Base-by-base conservation (phyloP, 768 basidiomycete genomes). In the Rhizopogon salebrosus region DNA sequence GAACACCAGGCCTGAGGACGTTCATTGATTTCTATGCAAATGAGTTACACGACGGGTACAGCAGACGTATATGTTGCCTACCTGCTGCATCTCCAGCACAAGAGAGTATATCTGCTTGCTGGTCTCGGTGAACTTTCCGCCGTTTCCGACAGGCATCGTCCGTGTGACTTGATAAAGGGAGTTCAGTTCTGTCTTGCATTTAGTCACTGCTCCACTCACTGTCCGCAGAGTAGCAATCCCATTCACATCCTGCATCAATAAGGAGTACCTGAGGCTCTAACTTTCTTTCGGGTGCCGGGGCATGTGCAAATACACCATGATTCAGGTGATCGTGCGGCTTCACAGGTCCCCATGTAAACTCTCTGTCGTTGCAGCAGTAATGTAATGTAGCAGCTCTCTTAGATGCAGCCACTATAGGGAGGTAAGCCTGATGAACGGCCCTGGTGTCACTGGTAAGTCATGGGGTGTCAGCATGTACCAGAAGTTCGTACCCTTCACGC, bases 231-330 rank as follows among this genome's bases (percentile, higher is more conserved):
- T 88, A 85, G 60, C 78, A 77, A 16, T 74, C 64, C 84, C 83
- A 95, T 71, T 98, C 95, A 62, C 94, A 95, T 0, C 95, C 94
- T 1, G 95, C 95, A 60, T 98, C 95, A 56, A 95, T 94, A 29
- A 95, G 79, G 4, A 95, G 75, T 6, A 95, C 87, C 64, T 89
- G 84, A 0, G 86, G 84, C 29, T 70, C 58, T 45, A 86, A 58
- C 14, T 76, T 64, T 48, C 72, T 75, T n/a, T 41, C 54, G 34
- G 48, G 50, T 8, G 68, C 57, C 11, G 72, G 64, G 7, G 64
- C 68, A 36, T 75, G 72, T 3, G 75, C 70, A 29, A 87, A 67
- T 0, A 70, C 69, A 35, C 75, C 73, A 18, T 65, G 68, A 64
- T 89, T 85, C 22, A 74, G 59, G 49, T 80, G 80, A 56, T 84